Evolutionary conservation across 495 filamentous ascomycete species (phyloP).

Genomic region (Annulohypoxylon stygium): DNA sequence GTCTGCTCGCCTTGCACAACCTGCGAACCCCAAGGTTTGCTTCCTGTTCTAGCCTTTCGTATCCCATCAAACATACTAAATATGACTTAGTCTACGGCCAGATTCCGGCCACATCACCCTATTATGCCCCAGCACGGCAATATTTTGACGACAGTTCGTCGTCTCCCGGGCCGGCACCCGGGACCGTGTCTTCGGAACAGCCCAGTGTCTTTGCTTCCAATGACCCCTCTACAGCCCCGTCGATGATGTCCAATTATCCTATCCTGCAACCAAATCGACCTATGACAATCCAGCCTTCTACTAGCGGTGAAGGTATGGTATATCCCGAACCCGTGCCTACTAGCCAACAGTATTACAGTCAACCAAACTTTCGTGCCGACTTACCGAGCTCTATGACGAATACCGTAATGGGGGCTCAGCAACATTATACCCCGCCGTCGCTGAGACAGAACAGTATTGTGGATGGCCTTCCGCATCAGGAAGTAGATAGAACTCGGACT

Average conservation of each 20-base stretch:
- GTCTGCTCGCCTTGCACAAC: slow-evolving; percentile 58
- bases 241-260: slow-evolving; percentile 57
- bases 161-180: slow-evolving; percentile 48
- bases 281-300: slow-evolving; percentile 54
- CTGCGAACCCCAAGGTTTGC: slow-evolving; percentile 55
- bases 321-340: slow-evolving; percentile 54
- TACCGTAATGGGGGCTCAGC: slow-evolving; percentile 40
- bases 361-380: slow-evolving; percentile 37
- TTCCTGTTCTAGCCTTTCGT: slow-evolving; percentile 29
- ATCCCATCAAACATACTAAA: slow-evolving; percentile 43
- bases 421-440: slow-evolving; percentile 25
- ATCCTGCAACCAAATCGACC: slow-evolving; percentile 56
- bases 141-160: slow-evolving; percentile 50
- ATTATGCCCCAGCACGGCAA: slow-evolving; percentile 50
- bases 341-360: slow-evolving; percentile 47
- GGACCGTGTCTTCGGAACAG: slow-evolving; percentile 47
- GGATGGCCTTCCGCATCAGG: slow-evolving; percentile 23
- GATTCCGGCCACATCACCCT: slow-evolving; percentile 53
- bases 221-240: slow-evolving; percentile 49
- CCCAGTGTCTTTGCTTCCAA: slow-evolving; percentile 51
- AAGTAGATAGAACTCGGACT: slow-evolving; percentile 38
- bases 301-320: slow-evolving; percentile 59
- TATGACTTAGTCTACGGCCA: slow-evolving; percentile 47
- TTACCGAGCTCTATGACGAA: slow-evolving; percentile 42
- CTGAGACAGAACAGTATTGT: slow-evolving; percentile 34